Base-by-base conservation (phyloP, 2,329 filamentous ascomycete species). In the Colletotrichum kahawae region DNA sequence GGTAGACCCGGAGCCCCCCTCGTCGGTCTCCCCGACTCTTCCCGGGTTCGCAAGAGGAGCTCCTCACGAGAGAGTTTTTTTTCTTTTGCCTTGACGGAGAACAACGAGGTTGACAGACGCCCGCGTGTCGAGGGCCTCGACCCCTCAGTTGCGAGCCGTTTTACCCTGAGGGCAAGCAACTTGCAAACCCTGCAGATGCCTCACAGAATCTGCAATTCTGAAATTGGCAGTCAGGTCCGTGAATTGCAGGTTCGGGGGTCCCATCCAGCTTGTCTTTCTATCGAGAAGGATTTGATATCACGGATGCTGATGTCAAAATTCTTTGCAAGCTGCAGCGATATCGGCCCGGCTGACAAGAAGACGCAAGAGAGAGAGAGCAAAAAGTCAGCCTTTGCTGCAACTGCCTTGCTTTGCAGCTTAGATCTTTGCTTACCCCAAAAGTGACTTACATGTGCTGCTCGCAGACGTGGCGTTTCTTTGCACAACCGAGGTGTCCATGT, bases 11-110 rank as follows among this genome's bases (percentile, higher is more conserved):
- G 24, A 33, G 68, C 24, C n/a, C 13, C 14, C 14, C n/a, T n/a
- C 38, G 10, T 68, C 73, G 70, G 48, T 31, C 31, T 64, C 34
- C 38, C 69, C 73, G 69, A 73, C 27, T 73, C 69, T 33, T 72
- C 51, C 73, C 73, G 69, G 33, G 18, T 13, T 6, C 18, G 16
- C 57, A 34, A n/a, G 64, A 38, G 34, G 56, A 75, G 63, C 69
- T 71, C 68, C 68, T 63, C 68, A 14, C 38, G 67, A 36, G 4
- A 48, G 24, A 31, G 29, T 31, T 64, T 36, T 51, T 27, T 38
- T 27, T 21, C 3, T 56, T 5, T 34, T 48, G 43, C 7, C 10
- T 57, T 62, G 67, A 38, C 24, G 18, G 38, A 63, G 36, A 34
- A 36, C 27, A 16, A 62, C 36, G n/a, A 68, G 33, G 54, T 54